These are phyloP conservation scores for Mycena leptocephala DNA, from an alignment of 768 basidiomycete genomes.

Conservation along the genomic window DNA sequence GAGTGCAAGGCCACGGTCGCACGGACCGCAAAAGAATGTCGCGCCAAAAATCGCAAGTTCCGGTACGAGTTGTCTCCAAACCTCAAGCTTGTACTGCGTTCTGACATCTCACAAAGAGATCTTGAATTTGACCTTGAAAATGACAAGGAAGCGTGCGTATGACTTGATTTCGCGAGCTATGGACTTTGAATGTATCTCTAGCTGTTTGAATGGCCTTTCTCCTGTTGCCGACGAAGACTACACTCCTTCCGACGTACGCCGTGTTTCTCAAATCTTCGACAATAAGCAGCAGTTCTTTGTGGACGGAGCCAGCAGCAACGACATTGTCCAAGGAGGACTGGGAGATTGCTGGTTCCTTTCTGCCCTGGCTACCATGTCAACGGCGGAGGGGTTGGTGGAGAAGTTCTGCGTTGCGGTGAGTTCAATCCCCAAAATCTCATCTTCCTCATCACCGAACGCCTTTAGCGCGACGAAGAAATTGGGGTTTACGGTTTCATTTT, in stretches of 20 bases:
- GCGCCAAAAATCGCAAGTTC: conserved; percentile 9
- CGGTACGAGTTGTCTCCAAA: neutral
- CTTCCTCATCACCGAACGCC: neutral
- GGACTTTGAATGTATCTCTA: neutral
- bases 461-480: conserved; percentile 64
- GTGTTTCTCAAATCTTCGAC: conserved; percentile 67
- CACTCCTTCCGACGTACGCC: conserved; percentile 56
- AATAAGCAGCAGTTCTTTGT: conserved; percentile 66
- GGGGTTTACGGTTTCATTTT: conserved; percentile 76
- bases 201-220: conserved; percentile 4
- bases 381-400: conserved; percentile 60
- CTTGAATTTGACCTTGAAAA: conserved; percentile 70
- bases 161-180: neutral
- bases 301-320: conserved; percentile 58
- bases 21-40: conserved; percentile 19
- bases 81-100: too few relatives aligned
- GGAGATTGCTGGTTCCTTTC: conserved; percentile 72
- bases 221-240: neutral
- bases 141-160: conserved; percentile 42
- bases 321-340: conserved; percentile 64
- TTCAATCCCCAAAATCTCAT: neutral
- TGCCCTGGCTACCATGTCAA: conserved; percentile 65
- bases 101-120: conserved; percentile 54
- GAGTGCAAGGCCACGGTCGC: conserved; percentile 13
- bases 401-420: conserved; percentile 67